Conservation (phyloP, 345 rosid genomes). For the Isatis tinctoria region DNA sequence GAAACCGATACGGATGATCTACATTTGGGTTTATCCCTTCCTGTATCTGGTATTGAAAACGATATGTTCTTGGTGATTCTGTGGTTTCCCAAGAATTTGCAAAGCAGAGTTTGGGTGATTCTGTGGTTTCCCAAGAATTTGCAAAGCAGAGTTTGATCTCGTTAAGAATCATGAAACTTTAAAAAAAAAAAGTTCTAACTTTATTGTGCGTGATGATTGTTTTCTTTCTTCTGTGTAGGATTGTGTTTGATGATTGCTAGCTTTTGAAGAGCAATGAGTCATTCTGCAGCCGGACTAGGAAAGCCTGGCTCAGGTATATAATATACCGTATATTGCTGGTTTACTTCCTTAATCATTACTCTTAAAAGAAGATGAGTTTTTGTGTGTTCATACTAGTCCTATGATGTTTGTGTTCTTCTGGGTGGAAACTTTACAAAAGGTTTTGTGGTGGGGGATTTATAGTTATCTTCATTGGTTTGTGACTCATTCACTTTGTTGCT, state of each 20-base stretch:
- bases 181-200: no score
- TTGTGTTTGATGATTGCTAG: conserved; percentile 34
- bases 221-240: conserved; percentile 12
- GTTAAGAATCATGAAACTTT: neutral
- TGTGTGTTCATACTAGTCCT: neutral
- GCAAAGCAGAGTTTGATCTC: conserved; percentile 10
- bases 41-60: neutral
- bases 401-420: neutral
- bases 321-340: conserved; percentile 16
- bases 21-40: neutral
- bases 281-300: conserved; percentile 42
- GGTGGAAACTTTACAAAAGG: neutral
- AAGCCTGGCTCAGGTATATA: conserved; percentile 56
- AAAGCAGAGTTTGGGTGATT: neutral
- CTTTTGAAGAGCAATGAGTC: conserved; percentile 51
- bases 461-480: neutral
- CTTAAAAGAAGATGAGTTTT: neutral
- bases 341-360: neutral
- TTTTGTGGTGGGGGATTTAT: neutral
- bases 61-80: neutral
- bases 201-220: neutral
- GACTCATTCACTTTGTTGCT: neutral
- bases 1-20: neutral
- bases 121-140: neutral
- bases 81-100: neutral